Conservation (phyloP, 2,329 filamentous ascomycete genomes). For the Epichloe sibirici region DNA sequence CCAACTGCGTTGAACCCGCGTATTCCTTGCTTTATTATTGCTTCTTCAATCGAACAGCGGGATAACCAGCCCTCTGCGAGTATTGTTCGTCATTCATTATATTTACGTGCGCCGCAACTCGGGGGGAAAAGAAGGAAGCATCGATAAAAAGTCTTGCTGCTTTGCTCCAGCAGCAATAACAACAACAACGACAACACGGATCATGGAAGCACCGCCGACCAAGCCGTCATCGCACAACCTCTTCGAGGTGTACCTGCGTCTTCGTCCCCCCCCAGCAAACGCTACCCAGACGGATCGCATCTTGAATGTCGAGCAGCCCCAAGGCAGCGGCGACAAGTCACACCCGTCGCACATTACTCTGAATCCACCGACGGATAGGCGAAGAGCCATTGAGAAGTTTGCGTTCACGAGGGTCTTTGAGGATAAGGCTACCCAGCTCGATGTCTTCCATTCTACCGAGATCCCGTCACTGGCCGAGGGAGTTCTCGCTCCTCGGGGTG, state of each 20-base stretch:
- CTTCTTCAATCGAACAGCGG: too few species aligned
- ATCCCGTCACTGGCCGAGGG: constrained; percentile 67
- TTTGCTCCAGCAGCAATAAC: not conserved
- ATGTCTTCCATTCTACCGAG: constrained; percentile 72
- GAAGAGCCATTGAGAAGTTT: constrained; percentile 84
- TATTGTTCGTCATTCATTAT: too few species aligned
- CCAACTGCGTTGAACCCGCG: not conserved
- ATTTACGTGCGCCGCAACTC: not conserved
- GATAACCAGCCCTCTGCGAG: too few species aligned
- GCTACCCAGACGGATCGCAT: constrained; percentile 49
- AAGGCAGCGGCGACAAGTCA: constrained; percentile 18
- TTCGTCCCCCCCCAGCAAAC: constrained; percentile 52
- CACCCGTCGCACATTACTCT: constrained; percentile 59
- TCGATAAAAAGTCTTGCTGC: not conserved
- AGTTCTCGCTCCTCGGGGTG: constrained; percentile 59
- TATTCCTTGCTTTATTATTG: too few species aligned
- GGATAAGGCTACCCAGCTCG: constrained; percentile 70
- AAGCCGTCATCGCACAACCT: constrained; percentile 37
- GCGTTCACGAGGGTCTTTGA: constrained; percentile 90
- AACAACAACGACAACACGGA: not conserved
- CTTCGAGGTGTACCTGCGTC: constrained; percentile 83
- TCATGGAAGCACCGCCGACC: constrained; percentile 24
- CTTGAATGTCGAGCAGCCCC: constrained; percentile 58
- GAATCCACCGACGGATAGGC: constrained; percentile 73
- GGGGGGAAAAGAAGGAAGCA: not conserved